These are phyloP conservation scores for Calycina herbarum DNA, from an alignment of 2,329 filamentous ascomycete genomes.

Conservation along the genomic window DNA sequence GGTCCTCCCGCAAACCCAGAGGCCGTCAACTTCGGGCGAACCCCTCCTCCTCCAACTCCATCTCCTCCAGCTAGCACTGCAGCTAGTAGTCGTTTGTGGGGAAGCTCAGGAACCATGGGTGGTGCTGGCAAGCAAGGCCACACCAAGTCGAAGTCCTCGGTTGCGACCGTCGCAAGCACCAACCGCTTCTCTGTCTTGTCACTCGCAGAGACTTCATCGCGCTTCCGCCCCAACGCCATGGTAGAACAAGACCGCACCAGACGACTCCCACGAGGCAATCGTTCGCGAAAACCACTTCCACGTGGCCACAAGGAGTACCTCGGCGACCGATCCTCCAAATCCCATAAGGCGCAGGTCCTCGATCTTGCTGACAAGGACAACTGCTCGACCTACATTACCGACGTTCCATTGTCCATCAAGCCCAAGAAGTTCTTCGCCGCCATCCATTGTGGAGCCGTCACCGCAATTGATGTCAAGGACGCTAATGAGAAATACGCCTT, in stretches of 20 bases:
- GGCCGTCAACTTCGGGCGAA: constrained; percentile 1
- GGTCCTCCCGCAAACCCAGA: constrained; percentile 6
- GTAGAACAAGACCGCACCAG: neutral
- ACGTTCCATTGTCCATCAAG: constrained; percentile 18
- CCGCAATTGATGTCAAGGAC: constrained; percentile 19
- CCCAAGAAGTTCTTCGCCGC: constrained; percentile 22
- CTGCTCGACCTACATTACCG: constrained; percentile 27
- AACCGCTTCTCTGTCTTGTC: neutral
- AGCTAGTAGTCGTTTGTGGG: neutral
- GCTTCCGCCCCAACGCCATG: neutral
- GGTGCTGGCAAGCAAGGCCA: neutral
- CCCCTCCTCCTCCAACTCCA: neutral
- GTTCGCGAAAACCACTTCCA: neutral
- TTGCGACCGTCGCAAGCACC: no score
- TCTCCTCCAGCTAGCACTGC: neutral
- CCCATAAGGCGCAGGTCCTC: constrained; percentile 7
- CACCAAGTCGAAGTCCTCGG: neutral
- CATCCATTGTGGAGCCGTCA: constrained; percentile 25
- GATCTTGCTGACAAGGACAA: constrained; percentile 23
- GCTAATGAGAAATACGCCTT: constrained; percentile 15
- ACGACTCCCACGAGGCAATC: neutral
- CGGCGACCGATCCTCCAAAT: neutral
- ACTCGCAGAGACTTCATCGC: neutral
- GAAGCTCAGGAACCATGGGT: neutral
- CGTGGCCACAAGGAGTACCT: neutral